Conservation (phyloP, 257 asterid species). For the Solanum clarkiae region DNA sequence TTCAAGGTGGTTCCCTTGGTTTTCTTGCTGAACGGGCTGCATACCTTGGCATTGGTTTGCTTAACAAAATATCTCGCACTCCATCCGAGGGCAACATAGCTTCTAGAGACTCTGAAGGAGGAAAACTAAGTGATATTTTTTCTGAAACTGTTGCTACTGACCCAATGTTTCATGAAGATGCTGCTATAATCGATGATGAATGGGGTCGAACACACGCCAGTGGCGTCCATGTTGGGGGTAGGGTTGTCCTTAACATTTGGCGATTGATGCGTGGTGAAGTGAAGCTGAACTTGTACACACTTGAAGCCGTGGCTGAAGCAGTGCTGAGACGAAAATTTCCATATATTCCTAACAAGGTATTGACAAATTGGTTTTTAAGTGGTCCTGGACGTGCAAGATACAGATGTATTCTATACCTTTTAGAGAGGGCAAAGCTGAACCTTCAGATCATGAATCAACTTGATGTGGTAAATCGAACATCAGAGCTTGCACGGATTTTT, state of each 20-base stretch:
- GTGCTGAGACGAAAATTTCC: slow-evolving; percentile 84
- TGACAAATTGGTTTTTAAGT: slow-evolving; percentile 78
- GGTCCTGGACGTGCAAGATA: slow-evolving; percentile 77
- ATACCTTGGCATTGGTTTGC: slow-evolving; percentile 67
- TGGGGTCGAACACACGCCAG: slow-evolving; percentile 99
- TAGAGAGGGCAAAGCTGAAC: slow-evolving; percentile 71
- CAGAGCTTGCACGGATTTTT: slow-evolving; percentile 96
- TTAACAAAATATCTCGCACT: slow-evolving; percentile 64
- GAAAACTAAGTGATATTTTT: slow-evolving; percentile 20
- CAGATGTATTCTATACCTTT: slow-evolving; percentile 57
- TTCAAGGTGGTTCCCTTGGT: slow-evolving; percentile 92
- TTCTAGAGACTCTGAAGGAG: slow-evolving; percentile 34
- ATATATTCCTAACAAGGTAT: slow-evolving; percentile 50
- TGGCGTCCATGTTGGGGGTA: slow-evolving; percentile 92
- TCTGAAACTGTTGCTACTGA: slow-evolving; percentile 31
- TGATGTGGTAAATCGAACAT: slow-evolving; percentile 86
- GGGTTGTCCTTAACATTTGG: slow-evolving; percentile 93
- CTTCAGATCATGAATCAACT: slow-evolving; percentile 77
- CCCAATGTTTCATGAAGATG: slow-evolving; percentile 30
- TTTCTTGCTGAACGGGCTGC: slow-evolving; percentile 96
- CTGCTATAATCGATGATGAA: slow-evolving; percentile 67
- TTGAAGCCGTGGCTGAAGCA: slow-evolving; percentile 81
- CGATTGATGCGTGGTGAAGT: slow-evolving; percentile 89
- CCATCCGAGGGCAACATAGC: slow-evolving; percentile 34
- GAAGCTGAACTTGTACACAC: slow-evolving; percentile 70